Percentiles rank a stretch among this genome's conserved stretches.
Conservation (phyloP, 1,284 basidiomycete genomes). For the Cryptococcus floricola region DNA sequence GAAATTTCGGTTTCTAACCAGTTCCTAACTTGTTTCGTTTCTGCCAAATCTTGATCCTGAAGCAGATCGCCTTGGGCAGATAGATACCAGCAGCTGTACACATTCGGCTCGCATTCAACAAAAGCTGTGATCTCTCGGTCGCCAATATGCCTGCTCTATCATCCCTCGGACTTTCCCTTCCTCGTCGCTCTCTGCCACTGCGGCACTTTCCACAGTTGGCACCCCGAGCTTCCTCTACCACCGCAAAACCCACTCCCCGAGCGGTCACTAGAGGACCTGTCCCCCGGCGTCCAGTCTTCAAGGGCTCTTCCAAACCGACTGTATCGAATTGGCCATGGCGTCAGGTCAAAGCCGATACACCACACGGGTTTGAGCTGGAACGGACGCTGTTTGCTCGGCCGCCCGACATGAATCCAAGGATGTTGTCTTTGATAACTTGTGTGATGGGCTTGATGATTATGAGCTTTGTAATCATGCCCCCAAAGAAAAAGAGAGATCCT, state of each 20-base stretch:
- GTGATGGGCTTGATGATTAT: constrained; percentile 11
- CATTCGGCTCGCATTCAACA: no score
- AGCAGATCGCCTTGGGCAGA: no score
- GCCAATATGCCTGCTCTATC: not conserved
- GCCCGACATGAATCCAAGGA: constrained; percentile 5
- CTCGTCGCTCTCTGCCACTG: not conserved
- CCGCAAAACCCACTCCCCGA: not conserved
- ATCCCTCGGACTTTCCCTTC: not conserved
- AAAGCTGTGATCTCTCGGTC: no score
- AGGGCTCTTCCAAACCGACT: no score
- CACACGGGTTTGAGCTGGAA: constrained; percentile 3
- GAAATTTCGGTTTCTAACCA: not conserved
- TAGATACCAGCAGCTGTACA: no score
- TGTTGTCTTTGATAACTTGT: constrained; percentile 6
- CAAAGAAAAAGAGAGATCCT: constrained; percentile 3
- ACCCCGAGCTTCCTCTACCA: not conserved
- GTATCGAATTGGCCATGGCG: constrained; percentile 15
- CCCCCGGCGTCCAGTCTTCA: constrained; percentile 1
- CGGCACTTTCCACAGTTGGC: not conserved
- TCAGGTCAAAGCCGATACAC: constrained; percentile 2
- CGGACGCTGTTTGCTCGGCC: constrained; percentile 13
- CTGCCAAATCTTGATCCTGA: no score
- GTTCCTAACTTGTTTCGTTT: not conserved
- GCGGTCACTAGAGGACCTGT: not conserved
- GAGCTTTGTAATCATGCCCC: constrained; percentile 1